Conservation (phyloP, 108 stramenopile species). For the Cyclotella cryptica region DNA sequence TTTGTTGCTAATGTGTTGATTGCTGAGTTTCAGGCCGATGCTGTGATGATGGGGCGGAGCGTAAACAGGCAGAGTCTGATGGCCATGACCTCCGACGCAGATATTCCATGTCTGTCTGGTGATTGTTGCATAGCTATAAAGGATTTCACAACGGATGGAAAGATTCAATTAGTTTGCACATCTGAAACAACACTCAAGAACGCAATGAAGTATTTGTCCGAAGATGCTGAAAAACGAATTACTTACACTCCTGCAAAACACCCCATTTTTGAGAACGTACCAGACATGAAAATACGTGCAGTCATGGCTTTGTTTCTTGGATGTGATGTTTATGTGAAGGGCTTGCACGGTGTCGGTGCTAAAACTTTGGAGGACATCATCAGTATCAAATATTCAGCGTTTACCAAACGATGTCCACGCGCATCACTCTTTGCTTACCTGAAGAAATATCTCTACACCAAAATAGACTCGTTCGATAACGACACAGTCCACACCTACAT, state of each 20-base stretch:
- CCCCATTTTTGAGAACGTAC: conserved; percentile 30
- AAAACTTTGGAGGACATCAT: conserved; percentile 3
- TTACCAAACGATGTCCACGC: not conserved
- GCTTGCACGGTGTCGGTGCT: conserved; percentile 10
- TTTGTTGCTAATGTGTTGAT: conserved; percentile 20
- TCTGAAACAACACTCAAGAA: not conserved
- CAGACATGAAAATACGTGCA: conserved; percentile 6
- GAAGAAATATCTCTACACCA: conserved; percentile 17
- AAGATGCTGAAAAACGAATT: not conserved
- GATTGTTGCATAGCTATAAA: conserved; percentile 30
- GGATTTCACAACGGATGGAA: conserved; percentile 13
- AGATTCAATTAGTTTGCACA: conserved; percentile 13
- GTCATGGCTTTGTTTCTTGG: conserved; percentile 21
- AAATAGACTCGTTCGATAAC: not conserved
- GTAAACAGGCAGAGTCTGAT: conserved; percentile 15
- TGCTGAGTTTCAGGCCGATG: conserved; percentile 44
- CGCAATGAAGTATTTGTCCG: conserved; percentile 1
- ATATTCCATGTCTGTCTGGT: conserved; percentile 35
- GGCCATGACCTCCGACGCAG: conserved; percentile 17
- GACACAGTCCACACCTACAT: conserved; percentile 7
- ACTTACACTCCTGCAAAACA: not conserved
- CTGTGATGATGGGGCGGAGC: conserved; percentile 11
- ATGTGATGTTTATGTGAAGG: conserved; percentile 28
- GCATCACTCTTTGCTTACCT: conserved; percentile 14
- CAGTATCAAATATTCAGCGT: not conserved